Percentiles rank a stretch among this genome's conserved stretches.
These are phyloP conservation scores for Ajuga chamaepitys DNA, from an alignment of 257 asterid genomes.

Conservation along the genomic window DNA sequence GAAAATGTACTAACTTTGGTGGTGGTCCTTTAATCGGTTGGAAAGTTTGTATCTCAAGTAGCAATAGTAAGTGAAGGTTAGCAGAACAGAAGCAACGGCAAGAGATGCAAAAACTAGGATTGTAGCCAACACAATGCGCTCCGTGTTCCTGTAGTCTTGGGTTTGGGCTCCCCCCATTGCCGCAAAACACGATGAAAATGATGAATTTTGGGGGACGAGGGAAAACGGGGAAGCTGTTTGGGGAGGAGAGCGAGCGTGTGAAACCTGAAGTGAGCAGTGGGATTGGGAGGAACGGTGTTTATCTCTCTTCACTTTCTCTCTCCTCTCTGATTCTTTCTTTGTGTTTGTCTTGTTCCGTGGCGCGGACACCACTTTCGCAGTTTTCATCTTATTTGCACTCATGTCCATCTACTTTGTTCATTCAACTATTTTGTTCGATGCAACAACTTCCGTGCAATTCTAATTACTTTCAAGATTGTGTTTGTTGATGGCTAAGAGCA, in stretches of 20 bases:
- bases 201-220: background rate
- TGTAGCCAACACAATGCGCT: slow-evolving; percentile 38
- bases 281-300: background rate
- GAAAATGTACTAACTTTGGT: slow-evolving; percentile 32
- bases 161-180: slow-evolving; percentile 57
- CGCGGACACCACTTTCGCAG: slow-evolving; percentile 24
- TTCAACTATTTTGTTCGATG: too few species aligned
- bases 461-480: too few species aligned
- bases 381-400: background rate
- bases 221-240: background rate
- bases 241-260: slow-evolving; percentile 4
- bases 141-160: slow-evolving; percentile 50
- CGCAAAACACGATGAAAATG: background rate
- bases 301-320: slow-evolving; percentile 10
- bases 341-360: slow-evolving; percentile 30
- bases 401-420: background rate
- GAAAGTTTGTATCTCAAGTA: slow-evolving; percentile 64
- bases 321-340: slow-evolving; percentile 10
- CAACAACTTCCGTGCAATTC: too few species aligned
- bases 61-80: slow-evolving; percentile 65
- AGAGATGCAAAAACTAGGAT: slow-evolving; percentile 54
- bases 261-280: slow-evolving; percentile 13
- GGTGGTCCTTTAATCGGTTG: slow-evolving; percentile 36
- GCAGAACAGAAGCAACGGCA: slow-evolving; percentile 54
- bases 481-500: too few species aligned